phyloP scores from a whole-genome alignment of 768 basidiomycete species.

The Tricholoma sp. region DNA sequence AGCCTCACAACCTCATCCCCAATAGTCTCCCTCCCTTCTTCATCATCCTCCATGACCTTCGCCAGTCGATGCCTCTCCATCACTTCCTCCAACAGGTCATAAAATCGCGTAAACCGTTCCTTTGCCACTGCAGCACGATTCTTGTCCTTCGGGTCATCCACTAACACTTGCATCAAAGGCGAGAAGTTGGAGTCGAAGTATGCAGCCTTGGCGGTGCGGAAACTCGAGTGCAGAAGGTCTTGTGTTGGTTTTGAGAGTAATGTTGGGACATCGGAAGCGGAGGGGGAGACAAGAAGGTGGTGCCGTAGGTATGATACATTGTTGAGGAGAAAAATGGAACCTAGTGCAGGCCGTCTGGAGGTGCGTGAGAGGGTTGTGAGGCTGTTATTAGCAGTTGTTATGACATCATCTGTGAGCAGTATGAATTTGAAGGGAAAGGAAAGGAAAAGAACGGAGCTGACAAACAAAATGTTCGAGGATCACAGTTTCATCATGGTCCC shows the following conservation, averaged over 20 bases:
- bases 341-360: constrained; percentile 56
- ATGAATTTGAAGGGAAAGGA: neutral
- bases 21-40: constrained; percentile 49
- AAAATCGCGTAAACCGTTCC: constrained; percentile 81
- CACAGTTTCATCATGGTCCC: constrained; percentile 50
- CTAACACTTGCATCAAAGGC: constrained; percentile 65
- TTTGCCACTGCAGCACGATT: constrained; percentile 58
- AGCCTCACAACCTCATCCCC: constrained; percentile 73
- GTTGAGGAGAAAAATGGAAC: constrained; percentile 76
- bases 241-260: constrained; percentile 58
- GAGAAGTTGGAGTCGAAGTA: constrained; percentile 85
- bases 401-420: constrained; percentile 57
- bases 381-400: constrained; percentile 56
- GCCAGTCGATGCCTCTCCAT: constrained; percentile 69
- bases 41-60: constrained; percentile 67
- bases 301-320: constrained; percentile 68
- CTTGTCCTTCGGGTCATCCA: constrained; percentile 58
- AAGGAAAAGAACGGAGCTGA: constrained; percentile 29
- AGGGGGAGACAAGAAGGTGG: constrained; percentile 46
- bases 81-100: constrained; percentile 74
- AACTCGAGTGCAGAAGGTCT: constrained; percentile 61
- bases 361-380: constrained; percentile 59
- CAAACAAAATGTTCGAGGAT: constrained; percentile 75
- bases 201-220: constrained; percentile 75
- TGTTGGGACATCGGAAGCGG: constrained; percentile 31